These are phyloP conservation scores for Lepidium africanum DNA, from an alignment of 345 rosid species.

Conservation along the genomic window DNA sequence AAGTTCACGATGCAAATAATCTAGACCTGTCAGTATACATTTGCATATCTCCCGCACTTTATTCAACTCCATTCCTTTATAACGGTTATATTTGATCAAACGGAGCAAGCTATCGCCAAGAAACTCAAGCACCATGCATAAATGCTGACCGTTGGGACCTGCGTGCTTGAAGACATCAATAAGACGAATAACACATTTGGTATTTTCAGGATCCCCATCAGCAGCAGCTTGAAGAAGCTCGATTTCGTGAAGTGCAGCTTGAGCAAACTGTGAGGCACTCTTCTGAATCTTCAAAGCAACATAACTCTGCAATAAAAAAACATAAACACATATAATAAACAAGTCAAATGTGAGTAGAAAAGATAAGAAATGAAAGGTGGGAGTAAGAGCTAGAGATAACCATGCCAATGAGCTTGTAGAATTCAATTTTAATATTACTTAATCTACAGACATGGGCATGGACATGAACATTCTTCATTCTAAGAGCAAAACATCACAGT, in stretches of 20 bases:
- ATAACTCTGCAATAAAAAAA: slow-evolving; percentile 38
- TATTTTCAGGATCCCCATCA: slow-evolving; percentile 50
- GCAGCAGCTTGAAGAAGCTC: slow-evolving; percentile 67
- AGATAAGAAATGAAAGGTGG: background rate
- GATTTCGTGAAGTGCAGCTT: slow-evolving; percentile 92
- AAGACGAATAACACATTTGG: slow-evolving; percentile 62
- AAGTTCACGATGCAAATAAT: slow-evolving; percentile 85
- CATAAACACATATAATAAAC: background rate
- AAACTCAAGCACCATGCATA: slow-evolving; percentile 96
- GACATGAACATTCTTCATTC: background rate
- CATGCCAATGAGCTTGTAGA: too few relatives aligned
- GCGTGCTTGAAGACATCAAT: slow-evolving; percentile 79
- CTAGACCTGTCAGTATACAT: slow-evolving; percentile 71
- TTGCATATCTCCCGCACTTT: slow-evolving; percentile 91
- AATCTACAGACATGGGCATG: background rate
- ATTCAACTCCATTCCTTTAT: slow-evolving; percentile 60
- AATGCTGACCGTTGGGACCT: slow-evolving; percentile 95
- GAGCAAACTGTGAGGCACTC: slow-evolving; percentile 88
- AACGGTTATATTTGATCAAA: slow-evolving; percentile 67
- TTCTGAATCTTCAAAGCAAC: slow-evolving; percentile 98
- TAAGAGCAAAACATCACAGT: background rate
- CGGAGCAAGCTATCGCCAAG: slow-evolving; percentile 90
- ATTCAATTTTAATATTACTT: too few relatives aligned
- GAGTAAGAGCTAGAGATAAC: too few relatives aligned
- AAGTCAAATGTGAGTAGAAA: background rate